Base-by-base conservation (phyloP, 2,329 filamentous ascomycete genomes). In the Microthyrium microscopicum region DNA sequence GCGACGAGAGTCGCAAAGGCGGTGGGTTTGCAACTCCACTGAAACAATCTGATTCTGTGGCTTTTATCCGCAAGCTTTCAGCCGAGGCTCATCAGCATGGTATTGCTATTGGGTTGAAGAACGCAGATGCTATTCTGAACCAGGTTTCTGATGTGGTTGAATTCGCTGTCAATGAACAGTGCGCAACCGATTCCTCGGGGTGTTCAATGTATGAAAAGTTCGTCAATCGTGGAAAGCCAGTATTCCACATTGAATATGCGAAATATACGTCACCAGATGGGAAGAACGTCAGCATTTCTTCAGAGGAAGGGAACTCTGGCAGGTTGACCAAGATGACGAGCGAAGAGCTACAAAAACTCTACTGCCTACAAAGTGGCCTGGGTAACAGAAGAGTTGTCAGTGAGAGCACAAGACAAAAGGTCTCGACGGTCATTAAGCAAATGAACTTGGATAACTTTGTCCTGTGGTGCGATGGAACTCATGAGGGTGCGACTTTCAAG, bases 11-110 rank as follows among this genome's bases (percentile, higher is more conserved):
- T 43, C 16, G 51, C 46, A 77, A 77, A 43, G 54, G 68, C 8
- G 76, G 73, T 37, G 74, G 72, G 2, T 57, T 81, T n/a, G 18
- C 21, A 8, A 8, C 29, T 12, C 16, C 16, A 7, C 42, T 50
- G 4, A 39, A 36, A 15, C 38, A 40, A 25, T 41, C 38, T 5
- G 47, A 52, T 33, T 36, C 43, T 13, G 43, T 51, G 32, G 40
- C 43, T 29, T 50, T 46, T 39, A 41, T 50, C 34, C 31, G 37
- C 32, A 49, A 43, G 42, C 40, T 51, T 37, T 38, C 46, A 22
- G 20, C 36, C 29, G 43, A 41, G 34, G 48, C 49, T 4, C 35
- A 42, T 5, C 38, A 39, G 13, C 43, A 48, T 27, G 37, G 33
- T 29, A 42, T 52, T 41, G 40, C 42, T 18, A 44, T 47, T 17